phyloP scores from a whole-genome alignment of 805 yeast genomes.

The Jamesozyma gamospora region DNA sequence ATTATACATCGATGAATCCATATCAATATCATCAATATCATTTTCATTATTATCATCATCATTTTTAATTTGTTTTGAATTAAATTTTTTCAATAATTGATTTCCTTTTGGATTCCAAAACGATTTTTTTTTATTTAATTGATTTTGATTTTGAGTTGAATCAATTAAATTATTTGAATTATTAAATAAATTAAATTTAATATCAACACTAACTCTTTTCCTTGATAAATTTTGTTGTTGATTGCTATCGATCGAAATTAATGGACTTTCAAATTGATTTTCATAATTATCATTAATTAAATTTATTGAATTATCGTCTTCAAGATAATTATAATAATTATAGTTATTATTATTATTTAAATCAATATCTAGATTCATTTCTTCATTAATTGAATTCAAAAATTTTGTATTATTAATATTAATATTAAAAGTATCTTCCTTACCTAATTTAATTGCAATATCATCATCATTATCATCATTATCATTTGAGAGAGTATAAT shows the following conservation, averaged over 20 bases:
- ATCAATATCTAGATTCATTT: not conserved
- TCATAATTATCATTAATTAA: not conserved
- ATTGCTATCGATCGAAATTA: not conserved
- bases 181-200: slow-evolving; percentile 21
- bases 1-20: slow-evolving; percentile 2
- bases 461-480: slow-evolving; percentile 4
- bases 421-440: not conserved
- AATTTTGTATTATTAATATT: not conserved
- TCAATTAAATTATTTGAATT: slow-evolving; percentile 3
- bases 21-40: slow-evolving; percentile 1
- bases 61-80: not conserved
- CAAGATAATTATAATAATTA: not conserved
- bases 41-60: not conserved
- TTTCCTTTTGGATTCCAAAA: slow-evolving; percentile 22
- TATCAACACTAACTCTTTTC: slow-evolving; percentile 20
- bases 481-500: not conserved
- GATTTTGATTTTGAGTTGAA: not conserved
- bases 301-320: not conserved
- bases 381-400: slow-evolving; percentile 1
- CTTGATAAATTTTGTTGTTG: not conserved
- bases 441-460: not conserved
- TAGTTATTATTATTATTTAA: not conserved
- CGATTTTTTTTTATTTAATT: slow-evolving; percentile 15
- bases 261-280: not conserved
- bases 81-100: slow-evolving; percentile 4